Conservation (phyloP, 164 flowering plant genomes). For the Berberis vulgaris region DNA sequence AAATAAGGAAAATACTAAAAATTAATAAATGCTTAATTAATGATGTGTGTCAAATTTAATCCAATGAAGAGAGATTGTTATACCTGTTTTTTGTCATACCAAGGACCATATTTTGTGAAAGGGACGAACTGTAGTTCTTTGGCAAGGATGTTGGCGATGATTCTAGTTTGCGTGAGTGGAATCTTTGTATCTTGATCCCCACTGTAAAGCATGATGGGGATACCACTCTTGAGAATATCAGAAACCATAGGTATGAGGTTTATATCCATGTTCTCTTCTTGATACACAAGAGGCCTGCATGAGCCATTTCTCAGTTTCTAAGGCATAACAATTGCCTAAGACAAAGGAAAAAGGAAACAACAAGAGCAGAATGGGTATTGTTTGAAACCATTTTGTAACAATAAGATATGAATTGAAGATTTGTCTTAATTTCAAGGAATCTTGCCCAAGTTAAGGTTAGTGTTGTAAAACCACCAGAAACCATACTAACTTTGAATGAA, state of each 20-base stretch:
- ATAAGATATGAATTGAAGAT: no score
- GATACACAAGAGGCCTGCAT: neutral
- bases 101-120: conserved; percentile 25
- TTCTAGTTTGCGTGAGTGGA: conserved; percentile 39
- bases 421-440: no score
- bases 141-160: conserved; percentile 30
- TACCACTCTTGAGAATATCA: neutral
- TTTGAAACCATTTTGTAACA: no score
- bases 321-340: no score
- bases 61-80: neutral
- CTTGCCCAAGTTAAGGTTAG: no score
- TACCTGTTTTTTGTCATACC: conserved; percentile 35
- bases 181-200: conserved; percentile 35
- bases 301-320: no score
- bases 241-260: neutral
- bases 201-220: conserved; percentile 2
- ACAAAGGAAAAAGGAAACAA: no score
- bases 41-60: neutral
- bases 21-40: no score
- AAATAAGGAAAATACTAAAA: no score
- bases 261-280: conserved; percentile 1
- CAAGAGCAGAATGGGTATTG: no score
- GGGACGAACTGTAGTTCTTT: conserved; percentile 19
- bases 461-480: neutral
- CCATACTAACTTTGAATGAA: neutral